phyloP scores from a whole-genome alignment of 2,329 filamentous ascomycete genomes.

The Aspergillus novofumigatus region DNA sequence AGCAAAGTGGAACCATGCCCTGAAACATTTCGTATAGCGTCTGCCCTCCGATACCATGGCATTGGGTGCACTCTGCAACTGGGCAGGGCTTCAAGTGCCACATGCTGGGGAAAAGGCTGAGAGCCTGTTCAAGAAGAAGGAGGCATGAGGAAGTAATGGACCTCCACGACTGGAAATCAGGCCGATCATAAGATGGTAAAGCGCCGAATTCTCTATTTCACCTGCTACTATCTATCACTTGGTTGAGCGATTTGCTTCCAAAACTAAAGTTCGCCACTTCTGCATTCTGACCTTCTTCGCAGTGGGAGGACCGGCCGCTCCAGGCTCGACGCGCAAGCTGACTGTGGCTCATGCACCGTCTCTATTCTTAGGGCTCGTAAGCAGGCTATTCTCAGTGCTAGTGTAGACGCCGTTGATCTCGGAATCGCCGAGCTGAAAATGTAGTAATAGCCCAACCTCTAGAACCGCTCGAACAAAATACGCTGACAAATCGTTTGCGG shows the following conservation, averaged over 20 bases:
- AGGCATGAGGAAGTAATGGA: background rate
- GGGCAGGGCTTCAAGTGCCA: background rate
- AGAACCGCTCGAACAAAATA: background rate
- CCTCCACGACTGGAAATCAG: background rate
- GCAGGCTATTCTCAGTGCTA: slow-evolving; percentile 19
- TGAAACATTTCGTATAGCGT: background rate
- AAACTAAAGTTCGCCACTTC: background rate
- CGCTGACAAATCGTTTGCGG: background rate
- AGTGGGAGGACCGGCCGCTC: too few relatives aligned
- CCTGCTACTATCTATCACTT: background rate
- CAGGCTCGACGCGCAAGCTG: background rate
- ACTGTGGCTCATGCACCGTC: slow-evolving; percentile 14
- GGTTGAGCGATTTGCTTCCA: background rate
- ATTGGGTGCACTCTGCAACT: background rate
- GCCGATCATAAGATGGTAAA: background rate
- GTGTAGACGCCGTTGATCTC: slow-evolving; percentile 25
- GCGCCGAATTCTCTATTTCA: background rate
- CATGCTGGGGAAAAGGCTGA: background rate
- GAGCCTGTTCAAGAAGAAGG: background rate
- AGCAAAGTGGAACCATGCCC: background rate
- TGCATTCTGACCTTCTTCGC: too few relatives aligned
- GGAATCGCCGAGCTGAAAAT: slow-evolving; percentile 33
- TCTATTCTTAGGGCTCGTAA: slow-evolving; percentile 21
- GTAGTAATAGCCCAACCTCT: slow-evolving; percentile 3
- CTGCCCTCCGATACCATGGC: too few relatives aligned